phyloP scores from a whole-genome alignment of 495 filamentous ascomycete genomes.

The Tuber melanosporum region DNA sequence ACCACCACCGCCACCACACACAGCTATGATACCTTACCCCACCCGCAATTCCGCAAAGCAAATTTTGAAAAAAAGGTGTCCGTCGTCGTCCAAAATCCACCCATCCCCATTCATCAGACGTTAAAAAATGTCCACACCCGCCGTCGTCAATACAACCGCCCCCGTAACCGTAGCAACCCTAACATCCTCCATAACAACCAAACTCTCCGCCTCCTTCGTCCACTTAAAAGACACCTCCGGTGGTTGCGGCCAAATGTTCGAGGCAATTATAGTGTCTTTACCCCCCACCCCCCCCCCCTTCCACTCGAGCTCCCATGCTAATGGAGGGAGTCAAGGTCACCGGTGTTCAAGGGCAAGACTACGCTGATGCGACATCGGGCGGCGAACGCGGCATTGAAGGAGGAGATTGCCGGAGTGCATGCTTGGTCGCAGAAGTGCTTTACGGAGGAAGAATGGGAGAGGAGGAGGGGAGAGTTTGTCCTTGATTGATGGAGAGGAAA shows the following conservation, averaged over 20 bases:
- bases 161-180: conserved; percentile 66
- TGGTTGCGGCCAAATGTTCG: conserved; percentile 93
- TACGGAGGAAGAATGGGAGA: conserved; percentile 89
- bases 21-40: neutral
- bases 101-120: neutral
- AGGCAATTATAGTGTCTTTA: conserved; percentile 68
- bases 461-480: conserved; percentile 48
- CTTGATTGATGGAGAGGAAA: neutral
- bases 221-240: conserved; percentile 91
- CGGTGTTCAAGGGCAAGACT: conserved; percentile 77
- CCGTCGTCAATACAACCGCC: conserved; percentile 35
- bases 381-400: conserved; percentile 79
- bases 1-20: neutral
- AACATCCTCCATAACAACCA: conserved; percentile 59
- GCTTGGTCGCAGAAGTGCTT: conserved; percentile 98
- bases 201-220: conserved; percentile 74
- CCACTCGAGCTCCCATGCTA: neutral
- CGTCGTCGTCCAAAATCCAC: neutral
- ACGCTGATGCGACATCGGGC: conserved; percentile 81
- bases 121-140: neutral
- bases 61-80: too few species aligned
- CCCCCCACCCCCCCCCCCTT: too few species aligned
- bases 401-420: conserved; percentile 92
- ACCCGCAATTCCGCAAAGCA: neutral
- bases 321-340: conserved; percentile 47